A percentile compares a stretch with the other conserved stretches of the same genome.
Evolutionary conservation across 164 flowering plant genomes (phyloP).

Genomic region (Chimonanthus praecox): DNA sequence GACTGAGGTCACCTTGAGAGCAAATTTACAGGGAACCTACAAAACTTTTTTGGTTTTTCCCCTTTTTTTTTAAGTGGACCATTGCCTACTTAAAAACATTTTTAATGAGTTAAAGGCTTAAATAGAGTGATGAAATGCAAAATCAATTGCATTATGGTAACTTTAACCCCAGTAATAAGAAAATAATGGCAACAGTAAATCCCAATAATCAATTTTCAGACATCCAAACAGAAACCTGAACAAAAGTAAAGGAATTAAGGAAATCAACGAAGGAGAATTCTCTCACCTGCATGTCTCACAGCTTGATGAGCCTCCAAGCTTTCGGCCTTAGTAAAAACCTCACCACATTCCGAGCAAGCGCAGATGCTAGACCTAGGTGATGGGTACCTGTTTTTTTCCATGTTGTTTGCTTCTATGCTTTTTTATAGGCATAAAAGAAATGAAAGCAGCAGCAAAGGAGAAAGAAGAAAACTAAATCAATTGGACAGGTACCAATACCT

Average conservation of each 20-base stretch:
- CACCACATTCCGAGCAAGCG: constrained; percentile 85
- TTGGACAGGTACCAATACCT: constrained; percentile 9
- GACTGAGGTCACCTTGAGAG: too few relatives aligned
- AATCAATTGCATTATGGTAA: too few relatives aligned
- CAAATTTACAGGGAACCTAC: too few relatives aligned
- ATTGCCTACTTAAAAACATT: too few relatives aligned
- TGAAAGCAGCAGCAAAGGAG: background rate
- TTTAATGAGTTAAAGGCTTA: too few relatives aligned
- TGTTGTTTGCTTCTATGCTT: background rate
- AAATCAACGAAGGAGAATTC: background rate
- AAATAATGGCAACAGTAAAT: background rate
- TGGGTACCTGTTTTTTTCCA: constrained; percentile 41
- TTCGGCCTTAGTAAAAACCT: constrained; percentile 78
- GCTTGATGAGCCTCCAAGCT: constrained; percentile 88
- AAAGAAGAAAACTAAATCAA: background rate
- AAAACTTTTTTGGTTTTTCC: too few relatives aligned
- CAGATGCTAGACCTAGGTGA: constrained; percentile 55
- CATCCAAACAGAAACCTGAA: background rate
- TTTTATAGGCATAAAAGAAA: background rate
- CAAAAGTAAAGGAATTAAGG: background rate
- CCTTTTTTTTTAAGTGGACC: too few relatives aligned
- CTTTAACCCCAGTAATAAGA: too few relatives aligned
- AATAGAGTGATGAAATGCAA: too few relatives aligned
- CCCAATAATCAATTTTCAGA: background rate
- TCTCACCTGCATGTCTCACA: constrained; percentile 78